Evolutionary conservation across 164 flowering plant genomes (phyloP).

Genomic region (Malania oleifera): DNA sequence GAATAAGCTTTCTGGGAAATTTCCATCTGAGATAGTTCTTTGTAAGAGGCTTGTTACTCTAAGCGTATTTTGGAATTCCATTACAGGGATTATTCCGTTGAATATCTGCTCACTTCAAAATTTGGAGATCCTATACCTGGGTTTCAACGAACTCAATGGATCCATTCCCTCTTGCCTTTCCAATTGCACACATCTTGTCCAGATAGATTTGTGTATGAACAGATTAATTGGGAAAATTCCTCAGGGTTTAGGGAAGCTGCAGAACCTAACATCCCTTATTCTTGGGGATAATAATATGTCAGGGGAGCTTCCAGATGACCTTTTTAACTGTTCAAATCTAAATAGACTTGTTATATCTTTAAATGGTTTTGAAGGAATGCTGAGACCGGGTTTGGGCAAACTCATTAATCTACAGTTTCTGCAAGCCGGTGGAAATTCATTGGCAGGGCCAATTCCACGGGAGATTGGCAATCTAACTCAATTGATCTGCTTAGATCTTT

Average conservation of each 20-base stretch:
- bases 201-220: slow-evolving; percentile 29
- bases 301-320: slow-evolving; percentile 62
- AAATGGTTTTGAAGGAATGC: slow-evolving; percentile 40
- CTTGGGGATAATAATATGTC: slow-evolving; percentile 38
- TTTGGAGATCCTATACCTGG: slow-evolving; percentile 33
- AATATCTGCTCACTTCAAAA: slow-evolving; percentile 50
- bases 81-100: slow-evolving; percentile 52
- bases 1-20: slow-evolving; percentile 42
- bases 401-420: slow-evolving; percentile 29
- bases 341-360: slow-evolving; percentile 24
- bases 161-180: slow-evolving; percentile 57
- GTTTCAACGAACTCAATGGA: slow-evolving; percentile 46
- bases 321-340: slow-evolving; percentile 63
- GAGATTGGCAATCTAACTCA: slow-evolving; percentile 48
- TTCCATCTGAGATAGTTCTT: slow-evolving; percentile 53
- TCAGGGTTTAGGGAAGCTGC: slow-evolving; percentile 40
- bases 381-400: slow-evolving; percentile 35
- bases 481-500: slow-evolving; percentile 29
- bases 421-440: slow-evolving; percentile 26
- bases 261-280: slow-evolving; percentile 43
- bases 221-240: slow-evolving; percentile 59
- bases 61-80: slow-evolving; percentile 37
- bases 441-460: slow-evolving; percentile 42
- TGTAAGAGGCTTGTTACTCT: slow-evolving; percentile 45
- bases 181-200: slow-evolving; percentile 50